Evolutionary conservation across 352 stramenopile genomes (phyloP).

Genomic region (Halophytophthora polymorphica): DNA sequence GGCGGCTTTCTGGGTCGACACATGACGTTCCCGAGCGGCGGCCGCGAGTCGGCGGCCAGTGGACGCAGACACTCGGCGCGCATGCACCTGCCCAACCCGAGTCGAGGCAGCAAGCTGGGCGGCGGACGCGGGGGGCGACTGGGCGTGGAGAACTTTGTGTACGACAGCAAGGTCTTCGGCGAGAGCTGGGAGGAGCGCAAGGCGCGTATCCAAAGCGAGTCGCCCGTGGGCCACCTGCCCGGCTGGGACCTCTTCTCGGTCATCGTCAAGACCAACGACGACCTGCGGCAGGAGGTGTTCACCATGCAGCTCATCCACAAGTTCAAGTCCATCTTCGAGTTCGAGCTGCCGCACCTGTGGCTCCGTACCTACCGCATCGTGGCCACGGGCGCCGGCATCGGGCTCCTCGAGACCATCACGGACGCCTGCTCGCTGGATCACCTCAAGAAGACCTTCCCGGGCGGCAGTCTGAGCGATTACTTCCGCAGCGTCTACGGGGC

Average conservation of each 20-base stretch:
- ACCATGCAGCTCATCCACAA: slow-evolving; percentile 95
- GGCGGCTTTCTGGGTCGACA: slow-evolving; percentile 7
- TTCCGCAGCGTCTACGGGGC: slow-evolving; percentile 82
- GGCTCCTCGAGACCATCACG: slow-evolving; percentile 96
- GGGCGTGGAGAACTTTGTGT: slow-evolving; percentile 66
- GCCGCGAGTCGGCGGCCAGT: slow-evolving; percentile 7
- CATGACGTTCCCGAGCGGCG: slow-evolving; percentile 18
- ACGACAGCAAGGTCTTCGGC: slow-evolving; percentile 90
- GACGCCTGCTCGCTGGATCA: slow-evolving; percentile 98
- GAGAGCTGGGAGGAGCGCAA: slow-evolving; percentile 94
- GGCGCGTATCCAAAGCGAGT: slow-evolving; percentile 86
- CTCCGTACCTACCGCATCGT: slow-evolving; percentile 94
- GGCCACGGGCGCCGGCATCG: slow-evolving; percentile 81
- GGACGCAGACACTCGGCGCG: slow-evolving; percentile 13
- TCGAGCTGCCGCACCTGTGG: slow-evolving; percentile 92
- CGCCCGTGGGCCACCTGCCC: slow-evolving; percentile 72
- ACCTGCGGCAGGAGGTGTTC: slow-evolving; percentile 97
- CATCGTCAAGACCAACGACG: slow-evolving; percentile 99
- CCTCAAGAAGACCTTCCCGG: slow-evolving; percentile 97
- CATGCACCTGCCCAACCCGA: slow-evolving; percentile 26
- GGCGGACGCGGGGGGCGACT: slow-evolving; percentile 21
- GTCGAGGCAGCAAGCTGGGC: slow-evolving; percentile 26
- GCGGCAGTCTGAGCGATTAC: slow-evolving; percentile 93
- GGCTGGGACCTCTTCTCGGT: slow-evolving; percentile 91
- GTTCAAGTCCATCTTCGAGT: slow-evolving; percentile 94